Percentiles rank a stretch among this genome's conserved stretches.
phyloP scores from a whole-genome alignment of 441 rosid species.

The Brassica balearica region DNA sequence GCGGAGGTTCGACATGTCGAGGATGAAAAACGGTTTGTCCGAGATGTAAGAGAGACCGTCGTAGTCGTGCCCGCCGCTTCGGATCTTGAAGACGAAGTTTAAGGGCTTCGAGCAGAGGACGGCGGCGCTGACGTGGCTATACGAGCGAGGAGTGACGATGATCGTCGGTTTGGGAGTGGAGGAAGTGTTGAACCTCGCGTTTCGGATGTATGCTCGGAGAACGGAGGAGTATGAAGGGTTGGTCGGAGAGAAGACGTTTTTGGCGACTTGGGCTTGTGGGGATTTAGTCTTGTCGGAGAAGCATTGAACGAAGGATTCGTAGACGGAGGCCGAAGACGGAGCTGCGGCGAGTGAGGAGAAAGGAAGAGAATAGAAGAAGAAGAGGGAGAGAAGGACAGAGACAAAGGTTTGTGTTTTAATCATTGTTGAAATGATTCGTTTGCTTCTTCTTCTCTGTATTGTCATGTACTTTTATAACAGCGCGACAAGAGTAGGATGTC shows the following conservation, averaged over 20 bases:
- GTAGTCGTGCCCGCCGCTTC: constrained; percentile 75
- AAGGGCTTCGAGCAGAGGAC: constrained; percentile 51
- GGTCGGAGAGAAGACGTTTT: constrained; percentile 32
- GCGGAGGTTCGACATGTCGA: constrained; percentile 61
- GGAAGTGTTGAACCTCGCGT: constrained; percentile 49
- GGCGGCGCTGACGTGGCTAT: constrained; percentile 58
- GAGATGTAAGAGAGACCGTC: constrained; percentile 66
- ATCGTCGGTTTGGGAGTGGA: constrained; percentile 52
- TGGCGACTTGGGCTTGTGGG: constrained; percentile 27
- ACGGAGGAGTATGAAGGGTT: constrained; percentile 43
- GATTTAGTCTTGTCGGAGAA: constrained; percentile 34
- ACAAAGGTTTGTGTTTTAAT: constrained; percentile 6
- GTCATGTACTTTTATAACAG: constrained; percentile 16
- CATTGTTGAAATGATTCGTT: constrained; percentile 20
- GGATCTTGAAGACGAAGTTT: constrained; percentile 51
- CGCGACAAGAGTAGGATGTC: not conserved
- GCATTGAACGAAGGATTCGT: constrained; percentile 48
- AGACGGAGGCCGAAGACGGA: constrained; percentile 38
- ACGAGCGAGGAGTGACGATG: constrained; percentile 59
- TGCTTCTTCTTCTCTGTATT: constrained; percentile 1
- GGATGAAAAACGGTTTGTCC: constrained; percentile 52
- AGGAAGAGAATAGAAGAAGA: constrained; percentile 11
- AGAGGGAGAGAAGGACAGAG: constrained; percentile 1
- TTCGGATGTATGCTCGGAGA: constrained; percentile 54
- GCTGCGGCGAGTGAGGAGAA: constrained; percentile 20